Base-by-base conservation (phyloP, 2,329 filamentous ascomycete genomes). In the Dothideomycetidae sp. region DNA sequence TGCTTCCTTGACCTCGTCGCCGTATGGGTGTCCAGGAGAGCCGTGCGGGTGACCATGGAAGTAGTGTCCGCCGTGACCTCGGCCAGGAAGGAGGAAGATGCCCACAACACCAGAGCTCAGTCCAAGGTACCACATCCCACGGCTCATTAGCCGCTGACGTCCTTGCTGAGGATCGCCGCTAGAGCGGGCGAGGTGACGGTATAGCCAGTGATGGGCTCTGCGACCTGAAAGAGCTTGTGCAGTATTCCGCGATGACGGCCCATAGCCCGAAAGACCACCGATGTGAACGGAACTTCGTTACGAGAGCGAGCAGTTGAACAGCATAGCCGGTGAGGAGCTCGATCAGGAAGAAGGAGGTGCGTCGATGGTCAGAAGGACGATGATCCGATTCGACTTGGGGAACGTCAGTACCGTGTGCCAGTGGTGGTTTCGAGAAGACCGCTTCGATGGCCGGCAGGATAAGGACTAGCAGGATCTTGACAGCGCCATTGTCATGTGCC, bases 231-330 rank as follows among this genome's bases (percentile, higher is more conserved):
- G n/a, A n/a, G n/a, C n/a, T n/a, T n/a, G n/a, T n/a, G n/a, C n/a
- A n/a, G n/a, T n/a, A n/a, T n/a, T n/a, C n/a, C n/a, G n/a, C n/a
- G n/a, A n/a, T 82, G 38, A 98, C 90, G 37, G 90, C 90, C 88
- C 90, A 98, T 29, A 96, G 62, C 46, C 90, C 90, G 44, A 98
- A n/a, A n/a, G n/a, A n/a, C 88, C 40, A 78, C 71, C 10, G 98
- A 67, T 1, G 90, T n/a, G n/a, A n/a, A 96, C 44, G 98, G 78
- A 50, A 98, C 90, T 72, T 98, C 90, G 66, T 98, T 98, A 92
- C 85, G 42, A 98, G 71, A 28, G 90, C 90, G 49, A 98, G 72
- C 12, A 90, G 96, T 54, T 86, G 79, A 43, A 93, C 84, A 45
- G 78, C 66, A 66, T 93, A 83, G 14, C 90, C 88, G 43, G 80